Evolutionary conservation across 805 yeast species (phyloP), one percentile per base, ranked within the genome.

Genomic region (Myxozyma neglecta): DNA sequence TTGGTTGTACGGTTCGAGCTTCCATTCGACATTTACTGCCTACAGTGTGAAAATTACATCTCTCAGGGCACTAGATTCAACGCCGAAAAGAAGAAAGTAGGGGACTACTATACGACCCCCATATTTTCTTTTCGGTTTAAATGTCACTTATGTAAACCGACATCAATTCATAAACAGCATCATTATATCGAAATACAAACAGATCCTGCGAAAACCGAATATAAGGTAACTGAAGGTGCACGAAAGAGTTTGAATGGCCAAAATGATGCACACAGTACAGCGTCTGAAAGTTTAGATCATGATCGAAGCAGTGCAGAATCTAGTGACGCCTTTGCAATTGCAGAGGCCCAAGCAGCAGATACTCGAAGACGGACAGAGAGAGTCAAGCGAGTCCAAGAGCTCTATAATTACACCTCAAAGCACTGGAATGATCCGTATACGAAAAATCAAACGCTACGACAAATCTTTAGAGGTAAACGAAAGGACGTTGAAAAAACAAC

Each of bases 21-120:
- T 5, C 76, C 76, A 5, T 69, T 66, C 32, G 65, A 64, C 60
- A 63, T 72, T 13, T 63, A 63, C 59, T 73, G 76, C 50, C 48
- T 39, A 14, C 45, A 59, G n/a, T 73, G 76, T 56, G 64, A 67
- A 10, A 64, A 57, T 18, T 56, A 63, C 36, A 60, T 73, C 11
- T 70, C 70, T 1, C 70, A 64, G 47, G 76, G 76, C 24, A 66
- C 67, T 9, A 65, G 76, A 20, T 73, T 59, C 63, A 73, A 73
- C 58, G 76, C 76, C 5, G 71, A 66, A 47, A 73, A 73, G 63
- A 61, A 63, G n/a, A 64, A 60, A 44, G 56, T 57, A 29, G 76
- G 76, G 3, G 50, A 51, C 40, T 73, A 73, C 44, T 69, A 64
- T 35, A 56, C 74, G 13, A 70, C 72, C 16, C 69, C 74, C 11